These are phyloP conservation scores for Sporobolomyces phaffii DNA, from an alignment of 768 basidiomycete genomes.

Conservation along the genomic window DNA sequence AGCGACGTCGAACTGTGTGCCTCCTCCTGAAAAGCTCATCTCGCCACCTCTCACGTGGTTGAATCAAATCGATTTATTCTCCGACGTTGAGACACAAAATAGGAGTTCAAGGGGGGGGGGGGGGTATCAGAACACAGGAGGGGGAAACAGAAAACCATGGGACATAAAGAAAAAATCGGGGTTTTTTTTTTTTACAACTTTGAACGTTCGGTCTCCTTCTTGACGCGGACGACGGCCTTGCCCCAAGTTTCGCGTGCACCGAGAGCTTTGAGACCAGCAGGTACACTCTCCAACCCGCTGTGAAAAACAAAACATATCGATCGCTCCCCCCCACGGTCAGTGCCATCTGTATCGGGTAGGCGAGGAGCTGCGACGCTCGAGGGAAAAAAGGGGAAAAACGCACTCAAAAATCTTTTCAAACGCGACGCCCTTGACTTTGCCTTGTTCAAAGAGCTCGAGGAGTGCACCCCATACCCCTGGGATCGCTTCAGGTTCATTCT, in stretches of 20 bases:
- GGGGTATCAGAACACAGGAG: no score
- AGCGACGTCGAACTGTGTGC: no score
- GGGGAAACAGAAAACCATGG: no score
- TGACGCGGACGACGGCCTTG: conserved; percentile 66
- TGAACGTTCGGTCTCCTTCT: conserved; percentile 24
- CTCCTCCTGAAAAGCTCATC: no score
- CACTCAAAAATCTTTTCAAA: conserved; percentile 61
- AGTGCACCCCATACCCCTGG: conserved; percentile 66
- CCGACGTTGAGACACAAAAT: no score
- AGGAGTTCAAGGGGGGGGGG: no score
- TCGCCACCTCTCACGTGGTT: no score
- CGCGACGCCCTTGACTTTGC: conserved; percentile 61
- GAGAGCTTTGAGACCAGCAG: conserved; percentile 65
- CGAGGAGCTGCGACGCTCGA: background rate
- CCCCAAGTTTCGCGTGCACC: conserved; percentile 88
- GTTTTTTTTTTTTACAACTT: conserved; percentile 36
- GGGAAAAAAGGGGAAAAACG: background rate
- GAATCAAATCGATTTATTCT: no score
- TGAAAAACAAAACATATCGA: background rate
- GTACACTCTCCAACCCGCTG: conserved; percentile 57
- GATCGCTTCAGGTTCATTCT: conserved; percentile 61
- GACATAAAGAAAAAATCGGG: no score
- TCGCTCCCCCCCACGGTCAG: no score
- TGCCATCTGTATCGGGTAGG: no score
- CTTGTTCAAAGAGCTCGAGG: conserved; percentile 63